Conservation (phyloP, 768 basidiomycete genomes). For the Xerocomellus intermedius region DNA sequence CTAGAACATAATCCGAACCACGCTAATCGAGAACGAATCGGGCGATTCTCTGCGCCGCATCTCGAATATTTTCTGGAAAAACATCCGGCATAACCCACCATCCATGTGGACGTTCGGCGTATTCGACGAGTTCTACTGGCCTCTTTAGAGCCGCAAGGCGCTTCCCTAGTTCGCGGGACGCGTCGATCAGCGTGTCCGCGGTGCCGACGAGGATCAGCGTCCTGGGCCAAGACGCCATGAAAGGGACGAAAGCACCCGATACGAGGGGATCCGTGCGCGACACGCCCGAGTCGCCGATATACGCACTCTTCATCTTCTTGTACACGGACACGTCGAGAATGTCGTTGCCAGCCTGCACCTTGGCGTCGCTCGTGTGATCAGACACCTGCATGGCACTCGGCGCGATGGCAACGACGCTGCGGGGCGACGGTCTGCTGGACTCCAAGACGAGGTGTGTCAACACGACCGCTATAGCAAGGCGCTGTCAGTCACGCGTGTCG, state of each 20-base stretch:
- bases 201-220: conserved; percentile 23
- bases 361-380: background rate
- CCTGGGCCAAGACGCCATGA: conserved; percentile 19
- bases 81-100: conserved; percentile 20
- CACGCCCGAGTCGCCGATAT: conserved; percentile 13
- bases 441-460: conserved; percentile 41
- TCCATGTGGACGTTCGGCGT: conserved; percentile 20
- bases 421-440: conserved; percentile 48
- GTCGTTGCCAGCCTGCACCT: conserved; percentile 1
- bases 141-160: background rate
- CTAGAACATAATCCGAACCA: no score
- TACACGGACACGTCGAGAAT: background rate
- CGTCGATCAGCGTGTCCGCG: conserved; percentile 13
- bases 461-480: background rate
- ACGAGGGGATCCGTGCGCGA: conserved; percentile 17
- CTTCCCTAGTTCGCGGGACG: conserved; percentile 9
- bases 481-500: background rate
- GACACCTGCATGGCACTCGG: conserved; percentile 32
- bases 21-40: background rate
- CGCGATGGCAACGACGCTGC: conserved; percentile 55
- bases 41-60: conserved; percentile 12
- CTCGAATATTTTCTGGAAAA: conserved; percentile 17
- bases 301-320: background rate
- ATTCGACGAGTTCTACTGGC: conserved; percentile 25
- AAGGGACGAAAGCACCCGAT: conserved; percentile 14